Evolutionary conservation across 2,329 filamentous ascomycete genomes (phyloP).

Genomic region (Neophaeococcomyces aloes): DNA sequence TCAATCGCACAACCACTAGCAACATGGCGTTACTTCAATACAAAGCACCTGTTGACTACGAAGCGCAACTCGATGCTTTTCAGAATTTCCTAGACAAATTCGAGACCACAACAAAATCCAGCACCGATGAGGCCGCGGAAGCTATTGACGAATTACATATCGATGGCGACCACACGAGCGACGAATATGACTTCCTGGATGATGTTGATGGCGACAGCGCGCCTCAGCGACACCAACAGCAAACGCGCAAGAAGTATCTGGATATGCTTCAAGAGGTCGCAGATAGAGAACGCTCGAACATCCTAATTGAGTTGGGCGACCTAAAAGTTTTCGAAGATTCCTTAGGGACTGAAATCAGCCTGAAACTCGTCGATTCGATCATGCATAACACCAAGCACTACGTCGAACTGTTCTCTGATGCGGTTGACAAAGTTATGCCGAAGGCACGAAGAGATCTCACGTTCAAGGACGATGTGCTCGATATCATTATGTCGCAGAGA

Average conservation of each 20-base stretch:
- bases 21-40: slow-evolving; percentile 78
- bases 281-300: slow-evolving; percentile 64
- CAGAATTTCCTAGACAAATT: slow-evolving; percentile 79
- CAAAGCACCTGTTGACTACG: slow-evolving; percentile 73
- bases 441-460: slow-evolving; percentile 65
- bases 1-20: slow-evolving; percentile 15
- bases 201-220: slow-evolving; percentile 54
- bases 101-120: slow-evolving; percentile 64
- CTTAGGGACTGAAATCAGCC: slow-evolving; percentile 55
- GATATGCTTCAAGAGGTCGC: slow-evolving; percentile 77
- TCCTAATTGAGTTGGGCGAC: slow-evolving; percentile 84
- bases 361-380: slow-evolving; percentile 64
- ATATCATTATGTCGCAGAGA: slow-evolving; percentile 90
- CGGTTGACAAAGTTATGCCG: slow-evolving; percentile 79
- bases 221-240: slow-evolving; percentile 37
- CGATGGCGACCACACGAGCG: slow-evolving; percentile 73
- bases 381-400: slow-evolving; percentile 91
- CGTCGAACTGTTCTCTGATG: slow-evolving; percentile 78
- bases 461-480: slow-evolving; percentile 96
- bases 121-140: slow-evolving; percentile 59
- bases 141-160: slow-evolving; percentile 78
- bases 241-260: slow-evolving; percentile 75
- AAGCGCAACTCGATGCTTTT: slow-evolving; percentile 68
- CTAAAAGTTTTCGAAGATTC: slow-evolving; percentile 68
- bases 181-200: slow-evolving; percentile 90